Percentiles rank a stretch among this genome's conserved stretches.
Conservation (phyloP, 179 eudicot species). For the Vitellaria paradoxa region DNA sequence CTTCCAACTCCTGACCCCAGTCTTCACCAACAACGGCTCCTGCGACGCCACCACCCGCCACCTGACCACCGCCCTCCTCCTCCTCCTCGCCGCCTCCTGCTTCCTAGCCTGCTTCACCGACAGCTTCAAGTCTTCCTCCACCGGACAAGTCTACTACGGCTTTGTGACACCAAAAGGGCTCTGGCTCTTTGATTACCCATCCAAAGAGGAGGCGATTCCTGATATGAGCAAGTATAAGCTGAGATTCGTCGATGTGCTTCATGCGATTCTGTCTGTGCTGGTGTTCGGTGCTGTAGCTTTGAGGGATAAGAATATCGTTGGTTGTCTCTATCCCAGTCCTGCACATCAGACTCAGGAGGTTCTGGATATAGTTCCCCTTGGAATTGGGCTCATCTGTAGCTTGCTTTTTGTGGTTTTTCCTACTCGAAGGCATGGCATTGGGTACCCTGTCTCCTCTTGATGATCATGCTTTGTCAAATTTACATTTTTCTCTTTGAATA, state of each 20-base stretch:
- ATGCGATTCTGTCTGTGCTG: conserved; percentile 58
- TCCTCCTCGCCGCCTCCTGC: conserved; percentile 59
- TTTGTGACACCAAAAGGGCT: conserved; percentile 65
- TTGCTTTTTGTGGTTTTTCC: conserved; percentile 75
- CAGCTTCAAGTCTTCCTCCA: conserved; percentile 47
- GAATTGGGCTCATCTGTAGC: conserved; percentile 68
- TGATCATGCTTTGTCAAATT: no score
- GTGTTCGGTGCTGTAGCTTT: conserved; percentile 69
- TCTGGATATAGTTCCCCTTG: conserved; percentile 58
- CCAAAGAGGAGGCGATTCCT: conserved; percentile 5
- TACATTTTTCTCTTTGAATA: no score
- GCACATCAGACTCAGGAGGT: conserved; percentile 50
- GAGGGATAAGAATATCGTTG: conserved; percentile 61
- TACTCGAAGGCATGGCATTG: conserved; percentile 79
- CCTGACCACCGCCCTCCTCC: conserved; percentile 50
- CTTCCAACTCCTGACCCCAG: conserved; percentile 80
- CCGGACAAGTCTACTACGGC: conserved; percentile 64
- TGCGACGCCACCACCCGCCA: conserved; percentile 60
- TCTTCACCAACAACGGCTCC: conserved; percentile 70
- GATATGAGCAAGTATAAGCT: conserved; percentile 50
- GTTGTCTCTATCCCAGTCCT: conserved; percentile 66
- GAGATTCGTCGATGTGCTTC: conserved; percentile 54
- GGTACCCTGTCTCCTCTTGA: conserved; percentile 57
- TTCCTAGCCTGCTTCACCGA: conserved; percentile 79
- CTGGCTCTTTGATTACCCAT: conserved; percentile 55